These are phyloP conservation scores for Fusarium odoratissimum DNA, from an alignment of 2,329 filamentous ascomycete species.

Conservation along the genomic window DNA sequence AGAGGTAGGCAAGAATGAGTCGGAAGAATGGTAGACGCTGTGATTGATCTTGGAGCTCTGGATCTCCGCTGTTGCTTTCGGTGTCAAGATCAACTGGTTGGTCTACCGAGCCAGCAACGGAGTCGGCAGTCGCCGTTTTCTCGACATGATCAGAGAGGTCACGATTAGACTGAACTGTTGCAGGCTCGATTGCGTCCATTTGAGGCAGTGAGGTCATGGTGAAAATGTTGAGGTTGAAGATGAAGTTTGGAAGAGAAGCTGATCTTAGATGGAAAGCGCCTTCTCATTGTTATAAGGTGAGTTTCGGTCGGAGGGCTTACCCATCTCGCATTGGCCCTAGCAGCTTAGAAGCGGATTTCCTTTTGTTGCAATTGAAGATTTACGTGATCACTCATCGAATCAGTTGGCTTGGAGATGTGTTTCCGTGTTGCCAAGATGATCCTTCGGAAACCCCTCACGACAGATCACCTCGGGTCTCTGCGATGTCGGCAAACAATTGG, in stretches of 20 bases:
- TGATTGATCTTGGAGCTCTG: background rate
- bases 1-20: background rate
- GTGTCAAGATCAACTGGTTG: fast-evolving
- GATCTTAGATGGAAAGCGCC: background rate
- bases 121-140: fast-evolving
- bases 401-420: background rate
- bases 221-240: fast-evolving
- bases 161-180: fast-evolving
- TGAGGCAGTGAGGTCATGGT: fast-evolving
- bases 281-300: background rate
- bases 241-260: background rate
- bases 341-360: fast-evolving
- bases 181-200: fast-evolving
- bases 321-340: fast-evolving
- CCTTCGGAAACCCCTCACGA: background rate
- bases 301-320: fast-evolving
- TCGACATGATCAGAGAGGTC: fast-evolving
- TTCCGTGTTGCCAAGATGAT: background rate
- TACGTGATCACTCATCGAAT: background rate
- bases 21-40: background rate
- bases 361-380: fast-evolving
- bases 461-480: fast-evolving
- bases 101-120: fast-evolving
- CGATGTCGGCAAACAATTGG: fast-evolving
- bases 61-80: background rate